phyloP scores from a whole-genome alignment of 73 alveolate species.

The Diophrys appendiculata region DNA sequence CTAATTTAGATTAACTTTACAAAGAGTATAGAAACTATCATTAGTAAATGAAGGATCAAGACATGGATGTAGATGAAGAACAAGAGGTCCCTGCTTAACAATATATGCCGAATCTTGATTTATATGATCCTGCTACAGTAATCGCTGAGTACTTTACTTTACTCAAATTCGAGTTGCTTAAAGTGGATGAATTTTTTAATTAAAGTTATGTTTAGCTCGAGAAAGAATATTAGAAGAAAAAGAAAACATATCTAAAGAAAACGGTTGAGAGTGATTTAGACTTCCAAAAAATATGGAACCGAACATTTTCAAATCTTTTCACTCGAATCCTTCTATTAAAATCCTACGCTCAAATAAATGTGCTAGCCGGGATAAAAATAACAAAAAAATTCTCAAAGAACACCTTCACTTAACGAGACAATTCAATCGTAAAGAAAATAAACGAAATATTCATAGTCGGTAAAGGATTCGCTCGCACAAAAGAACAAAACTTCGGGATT shows the following conservation, averaged over 20 bases:
- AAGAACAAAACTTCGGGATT: not conserved
- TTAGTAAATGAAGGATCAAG: not conserved
- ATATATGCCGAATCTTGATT: not conserved
- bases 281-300: constrained; percentile 48
- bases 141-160: not conserved
- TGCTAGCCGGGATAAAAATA: constrained; percentile 34
- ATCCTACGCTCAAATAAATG: constrained; percentile 36
- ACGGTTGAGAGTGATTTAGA: constrained; percentile 31
- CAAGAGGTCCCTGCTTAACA: not conserved
- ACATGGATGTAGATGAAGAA: not conserved
- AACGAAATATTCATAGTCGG: not conserved
- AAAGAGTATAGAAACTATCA: not conserved
- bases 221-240: not conserved
- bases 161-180: not conserved
- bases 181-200: not conserved
- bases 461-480: too few species aligned
- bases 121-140: not conserved
- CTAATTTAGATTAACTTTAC: not conserved
- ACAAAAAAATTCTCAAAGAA: constrained; percentile 23
- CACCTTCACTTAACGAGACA: constrained; percentile 28
- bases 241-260: not conserved
- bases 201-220: not conserved
- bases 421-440: constrained; percentile 9
- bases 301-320: constrained; percentile 30
- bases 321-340: constrained; percentile 19